These are phyloP conservation scores for Psilocybe subaeruginosa DNA, from an alignment of 768 basidiomycete genomes.

Conservation along the genomic window DNA sequence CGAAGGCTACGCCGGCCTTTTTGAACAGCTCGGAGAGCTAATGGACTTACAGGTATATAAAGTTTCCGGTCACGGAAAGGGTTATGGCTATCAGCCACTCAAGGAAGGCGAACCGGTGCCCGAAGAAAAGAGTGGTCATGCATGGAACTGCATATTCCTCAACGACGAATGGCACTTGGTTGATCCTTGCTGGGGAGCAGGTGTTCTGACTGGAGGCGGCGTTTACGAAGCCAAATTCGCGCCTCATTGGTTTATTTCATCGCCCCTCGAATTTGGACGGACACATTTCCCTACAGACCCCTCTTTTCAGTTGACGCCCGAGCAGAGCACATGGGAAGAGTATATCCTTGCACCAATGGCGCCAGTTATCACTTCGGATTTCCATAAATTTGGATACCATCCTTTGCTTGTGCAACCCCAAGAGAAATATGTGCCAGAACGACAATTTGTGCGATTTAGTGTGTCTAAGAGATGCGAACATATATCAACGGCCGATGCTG, in stretches of 20 bases:
- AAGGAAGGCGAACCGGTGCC: conserved; percentile 36
- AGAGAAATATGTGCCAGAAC: conserved; percentile 32
- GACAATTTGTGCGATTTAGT: conserved; percentile 39
- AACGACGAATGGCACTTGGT: conserved; percentile 49
- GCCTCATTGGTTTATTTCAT: conserved; percentile 44
- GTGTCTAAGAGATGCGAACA: conserved; percentile 50
- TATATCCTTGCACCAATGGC: conserved; percentile 42
- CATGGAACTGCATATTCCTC: conserved; percentile 50
- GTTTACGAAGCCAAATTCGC: conserved; percentile 38
- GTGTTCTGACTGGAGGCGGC: conserved; percentile 36
- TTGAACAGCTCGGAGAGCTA: conserved; percentile 38
- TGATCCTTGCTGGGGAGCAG: conserved; percentile 53
- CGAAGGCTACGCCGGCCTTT: conserved; percentile 51
- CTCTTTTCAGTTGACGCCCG: conserved; percentile 42
- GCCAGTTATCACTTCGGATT: conserved; percentile 39
- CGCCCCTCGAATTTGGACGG: conserved; percentile 44
- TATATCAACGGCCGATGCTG: conserved; percentile 40
- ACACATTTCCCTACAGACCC: conserved; percentile 49
- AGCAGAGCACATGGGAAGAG: conserved; percentile 44
- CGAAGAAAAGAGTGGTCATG: conserved; percentile 42
- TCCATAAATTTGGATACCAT: conserved; percentile 32
- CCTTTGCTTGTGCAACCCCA: conserved; percentile 38
- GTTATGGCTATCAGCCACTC: conserved; percentile 40
- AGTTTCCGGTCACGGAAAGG: conserved; percentile 50
- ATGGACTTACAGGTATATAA: conserved; percentile 43